phyloP scores from a whole-genome alignment of 345 rosid species.

The Syzygium aqueum region DNA sequence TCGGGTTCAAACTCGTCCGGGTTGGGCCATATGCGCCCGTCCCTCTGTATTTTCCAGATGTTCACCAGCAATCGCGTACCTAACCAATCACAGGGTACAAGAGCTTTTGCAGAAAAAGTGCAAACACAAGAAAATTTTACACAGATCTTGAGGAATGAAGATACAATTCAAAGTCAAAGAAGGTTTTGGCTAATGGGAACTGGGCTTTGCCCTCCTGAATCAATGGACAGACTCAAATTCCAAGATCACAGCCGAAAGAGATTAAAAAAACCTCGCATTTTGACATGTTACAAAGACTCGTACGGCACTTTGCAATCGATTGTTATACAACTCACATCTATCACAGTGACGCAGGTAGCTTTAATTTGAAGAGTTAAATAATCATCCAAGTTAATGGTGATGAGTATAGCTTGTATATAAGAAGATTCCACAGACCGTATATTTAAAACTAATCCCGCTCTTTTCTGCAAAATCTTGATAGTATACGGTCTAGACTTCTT shows the following conservation, averaged over 20 bases:
- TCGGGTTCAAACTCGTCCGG: constrained; percentile 20
- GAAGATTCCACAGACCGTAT: background rate
- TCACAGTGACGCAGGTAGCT: background rate
- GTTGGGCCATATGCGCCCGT: constrained; percentile 12
- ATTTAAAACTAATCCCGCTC: background rate
- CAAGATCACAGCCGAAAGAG: background rate
- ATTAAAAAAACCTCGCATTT: background rate
- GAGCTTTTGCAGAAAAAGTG: background rate
- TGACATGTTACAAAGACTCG: too few relatives aligned
- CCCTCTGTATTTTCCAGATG: constrained; percentile 18
- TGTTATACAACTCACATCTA: background rate
- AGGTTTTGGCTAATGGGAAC: background rate
- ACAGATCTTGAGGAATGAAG: background rate
- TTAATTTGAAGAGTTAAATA: background rate
- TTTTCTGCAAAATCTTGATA: background rate
- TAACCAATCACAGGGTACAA: background rate
- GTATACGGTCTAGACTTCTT: background rate
- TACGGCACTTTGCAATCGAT: background rate
- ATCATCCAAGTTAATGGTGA: background rate
- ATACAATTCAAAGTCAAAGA: background rate
- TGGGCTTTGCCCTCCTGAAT: background rate
- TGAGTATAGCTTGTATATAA: background rate
- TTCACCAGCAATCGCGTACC: constrained; percentile 18
- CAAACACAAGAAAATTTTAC: background rate
- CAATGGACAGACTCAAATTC: background rate